Evolutionary conservation across 1,284 basidiomycete genomes (phyloP).

Genomic region (Cutaneotrichosporon sp.): DNA sequence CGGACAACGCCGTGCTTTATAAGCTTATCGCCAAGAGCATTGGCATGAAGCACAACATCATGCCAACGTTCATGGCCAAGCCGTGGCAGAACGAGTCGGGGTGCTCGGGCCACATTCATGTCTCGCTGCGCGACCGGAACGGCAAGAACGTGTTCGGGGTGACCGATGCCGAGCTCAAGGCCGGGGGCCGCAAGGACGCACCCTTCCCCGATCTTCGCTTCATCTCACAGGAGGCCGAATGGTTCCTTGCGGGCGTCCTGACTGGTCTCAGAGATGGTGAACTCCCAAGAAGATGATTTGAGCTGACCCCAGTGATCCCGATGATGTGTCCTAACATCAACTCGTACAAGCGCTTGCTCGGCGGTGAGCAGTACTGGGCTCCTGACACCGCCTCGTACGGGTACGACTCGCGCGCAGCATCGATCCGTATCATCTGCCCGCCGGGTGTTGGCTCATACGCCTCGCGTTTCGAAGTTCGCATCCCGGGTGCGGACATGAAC

Average conservation of each 20-base stretch:
- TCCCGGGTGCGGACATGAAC: constrained; percentile 92
- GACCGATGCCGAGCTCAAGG: constrained; percentile 58
- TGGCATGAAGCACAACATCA: constrained; percentile 81
- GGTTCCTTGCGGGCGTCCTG: constrained; percentile 87
- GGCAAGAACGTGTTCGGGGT: constrained; percentile 77
- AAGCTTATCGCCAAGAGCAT: constrained; percentile 90
- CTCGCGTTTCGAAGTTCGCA: constrained; percentile 83
- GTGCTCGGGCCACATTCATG: constrained; percentile 89
- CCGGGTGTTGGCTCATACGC: constrained; percentile 76
- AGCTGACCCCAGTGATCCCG: constrained; percentile 47
- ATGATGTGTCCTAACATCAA: constrained; percentile 86
- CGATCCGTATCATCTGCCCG: constrained; percentile 85
- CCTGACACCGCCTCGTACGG: constrained; percentile 85
- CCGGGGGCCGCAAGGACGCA: constrained; percentile 66
- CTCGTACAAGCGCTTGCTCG: constrained; percentile 94
- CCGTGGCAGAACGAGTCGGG: constrained; percentile 90
- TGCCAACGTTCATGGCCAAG: constrained; percentile 98
- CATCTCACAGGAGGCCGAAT: constrained; percentile 80
- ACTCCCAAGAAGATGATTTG: constrained; percentile 27
- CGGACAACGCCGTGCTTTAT: constrained; percentile 90
- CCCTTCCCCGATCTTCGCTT: constrained; percentile 76
- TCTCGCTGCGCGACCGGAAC: constrained; percentile 70
- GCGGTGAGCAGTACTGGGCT: constrained; percentile 92
- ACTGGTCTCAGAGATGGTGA: constrained; percentile 83
- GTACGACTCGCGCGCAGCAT: constrained; percentile 89